Percentiles rank a stretch among this genome's conserved stretches.
Conservation (phyloP, 768 basidiomycete species). For the Cystobasidiopsis lactophilus region DNA sequence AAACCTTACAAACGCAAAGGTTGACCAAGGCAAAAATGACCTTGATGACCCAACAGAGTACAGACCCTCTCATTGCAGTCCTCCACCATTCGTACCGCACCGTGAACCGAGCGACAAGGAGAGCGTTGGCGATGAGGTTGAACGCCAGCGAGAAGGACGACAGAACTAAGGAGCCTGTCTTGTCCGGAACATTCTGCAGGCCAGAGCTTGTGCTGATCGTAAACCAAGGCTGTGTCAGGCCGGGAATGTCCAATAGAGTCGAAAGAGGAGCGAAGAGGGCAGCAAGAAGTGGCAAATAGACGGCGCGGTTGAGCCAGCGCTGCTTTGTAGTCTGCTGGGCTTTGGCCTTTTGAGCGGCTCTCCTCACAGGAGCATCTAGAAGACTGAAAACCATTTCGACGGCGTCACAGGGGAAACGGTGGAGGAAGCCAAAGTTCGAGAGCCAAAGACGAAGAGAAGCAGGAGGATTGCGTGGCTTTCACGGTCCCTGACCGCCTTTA, state of each 20-base stretch:
- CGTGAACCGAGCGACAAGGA: conserved; percentile 25
- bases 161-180: conserved; percentile 14
- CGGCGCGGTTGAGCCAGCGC: no score
- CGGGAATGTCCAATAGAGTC: conserved; percentile 26
- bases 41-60: conserved; percentile 24
- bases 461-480: no score
- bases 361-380: no score
- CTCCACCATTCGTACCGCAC: conserved; percentile 17
- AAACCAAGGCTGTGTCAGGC: conserved; percentile 20
- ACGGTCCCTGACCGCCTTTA: no score
- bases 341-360: no score
- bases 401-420: no score
- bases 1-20: conserved; percentile 16
- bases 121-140: conserved; percentile 20
- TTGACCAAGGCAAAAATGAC: conserved; percentile 22
- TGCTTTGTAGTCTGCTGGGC: no score
- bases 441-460: no score
- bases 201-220: background rate
- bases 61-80: conserved; percentile 18
- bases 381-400: no score
- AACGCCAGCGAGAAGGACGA: conserved; percentile 2
- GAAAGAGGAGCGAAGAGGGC: conserved; percentile 25
- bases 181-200: conserved; percentile 17
- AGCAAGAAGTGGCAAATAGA: conserved; percentile 20
- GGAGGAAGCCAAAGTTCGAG: no score